Percentiles rank a stretch among this genome's conserved stretches.
Conservation (phyloP, 345 rosid species). For the Gossypium herbaceum region DNA sequence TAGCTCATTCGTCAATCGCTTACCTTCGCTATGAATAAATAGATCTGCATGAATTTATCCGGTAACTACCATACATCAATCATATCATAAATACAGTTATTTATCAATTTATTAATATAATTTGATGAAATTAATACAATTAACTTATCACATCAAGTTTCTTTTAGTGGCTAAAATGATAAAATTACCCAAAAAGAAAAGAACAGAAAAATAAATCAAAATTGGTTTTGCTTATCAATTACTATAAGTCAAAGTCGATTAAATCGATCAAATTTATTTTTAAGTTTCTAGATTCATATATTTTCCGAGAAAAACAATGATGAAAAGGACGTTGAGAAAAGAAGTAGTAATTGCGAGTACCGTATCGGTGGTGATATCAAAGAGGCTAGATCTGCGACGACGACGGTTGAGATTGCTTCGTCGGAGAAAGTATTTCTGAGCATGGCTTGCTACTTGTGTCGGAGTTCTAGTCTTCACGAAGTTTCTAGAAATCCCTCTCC, state of each 20-base stretch:
- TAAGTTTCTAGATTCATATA: background rate
- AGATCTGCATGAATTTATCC: background rate
- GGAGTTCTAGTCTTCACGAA: conserved; percentile 87
- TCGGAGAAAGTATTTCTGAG: conserved; percentile 90
- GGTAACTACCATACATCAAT: background rate
- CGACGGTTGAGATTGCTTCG: conserved; percentile 81
- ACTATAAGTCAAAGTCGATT: background rate
- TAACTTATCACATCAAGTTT: background rate
- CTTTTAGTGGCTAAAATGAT: background rate
- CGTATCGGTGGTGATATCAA: conserved; percentile 80
- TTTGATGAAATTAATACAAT: background rate
- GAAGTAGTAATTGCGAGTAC: conserved; percentile 27
- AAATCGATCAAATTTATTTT: background rate
- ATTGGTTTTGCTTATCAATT: background rate
- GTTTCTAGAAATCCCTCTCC: conserved; percentile 89
- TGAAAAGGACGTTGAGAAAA: background rate
- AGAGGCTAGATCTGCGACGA: conserved; percentile 87
- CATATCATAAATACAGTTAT: background rate
- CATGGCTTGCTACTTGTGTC: conserved; percentile 96
- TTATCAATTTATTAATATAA: background rate
- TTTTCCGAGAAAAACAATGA: conserved; percentile 4
- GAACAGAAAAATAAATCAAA: background rate
- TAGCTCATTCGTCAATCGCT: background rate
- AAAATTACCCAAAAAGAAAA: background rate
- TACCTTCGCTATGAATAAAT: too few species aligned